These are phyloP conservation scores for Capsaspora owczarzaki DNA, from an alignment of 78 protist genomes.

Conservation along the genomic window DNA sequence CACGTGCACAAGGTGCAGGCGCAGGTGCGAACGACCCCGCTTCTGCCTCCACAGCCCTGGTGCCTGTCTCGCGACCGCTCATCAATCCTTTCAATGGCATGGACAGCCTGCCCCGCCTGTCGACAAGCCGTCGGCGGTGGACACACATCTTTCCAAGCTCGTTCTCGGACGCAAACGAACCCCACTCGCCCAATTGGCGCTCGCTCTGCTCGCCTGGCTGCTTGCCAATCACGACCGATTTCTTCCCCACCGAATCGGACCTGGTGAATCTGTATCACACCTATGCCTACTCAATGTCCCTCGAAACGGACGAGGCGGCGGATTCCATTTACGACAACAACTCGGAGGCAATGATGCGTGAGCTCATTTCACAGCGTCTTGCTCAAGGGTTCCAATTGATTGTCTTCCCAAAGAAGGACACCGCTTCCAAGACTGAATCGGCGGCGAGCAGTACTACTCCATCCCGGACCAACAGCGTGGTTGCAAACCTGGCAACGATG, in stretches of 20 bases:
- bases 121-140: constrained; percentile 30
- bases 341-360: constrained; percentile 2
- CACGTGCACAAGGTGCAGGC: too few relatives aligned
- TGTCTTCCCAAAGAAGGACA: background rate
- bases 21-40: too few relatives aligned
- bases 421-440: background rate
- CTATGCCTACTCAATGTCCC: background rate
- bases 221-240: constrained; percentile 43
- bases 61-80: too few relatives aligned
- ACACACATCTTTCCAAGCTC: constrained; percentile 9
- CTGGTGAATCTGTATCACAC: background rate
- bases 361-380: constrained; percentile 35
- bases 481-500: background rate
- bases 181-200: constrained; percentile 23
- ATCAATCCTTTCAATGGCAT: background rate
- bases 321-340: background rate
- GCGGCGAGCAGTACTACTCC: too few relatives aligned
- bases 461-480: too few relatives aligned
- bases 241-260: constrained; percentile 16
- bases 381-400: constrained; percentile 38
- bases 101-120: background rate
- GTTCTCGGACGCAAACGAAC: too few relatives aligned
- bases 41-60: too few relatives aligned
- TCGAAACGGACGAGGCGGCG: background rate
- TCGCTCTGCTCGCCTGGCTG: constrained; percentile 23